These are phyloP conservation scores for Adansonia rubrostipa DNA, from an alignment of 441 rosid genomes.

Conservation along the genomic window DNA sequence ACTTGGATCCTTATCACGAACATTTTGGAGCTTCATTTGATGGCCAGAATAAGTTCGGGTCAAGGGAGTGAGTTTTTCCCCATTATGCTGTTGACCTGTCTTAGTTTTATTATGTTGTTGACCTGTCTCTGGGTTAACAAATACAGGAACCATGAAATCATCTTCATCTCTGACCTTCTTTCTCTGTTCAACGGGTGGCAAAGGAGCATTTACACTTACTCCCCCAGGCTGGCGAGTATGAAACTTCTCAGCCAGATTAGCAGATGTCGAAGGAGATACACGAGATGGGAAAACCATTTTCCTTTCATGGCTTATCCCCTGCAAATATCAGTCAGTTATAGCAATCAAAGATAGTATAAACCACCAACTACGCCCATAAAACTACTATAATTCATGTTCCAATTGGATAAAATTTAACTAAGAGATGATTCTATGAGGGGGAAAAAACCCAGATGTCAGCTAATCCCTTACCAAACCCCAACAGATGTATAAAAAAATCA, in stretches of 20 bases:
- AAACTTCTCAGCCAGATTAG: conserved; percentile 43
- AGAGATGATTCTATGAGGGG: too few species aligned
- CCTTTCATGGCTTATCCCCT: conserved; percentile 56
- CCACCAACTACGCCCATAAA: background rate
- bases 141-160: conserved; percentile 76
- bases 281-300: conserved; percentile 34
- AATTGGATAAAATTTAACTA: background rate
- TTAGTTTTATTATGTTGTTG: conserved; percentile 33
- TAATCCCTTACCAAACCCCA: background rate
- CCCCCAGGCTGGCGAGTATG: conserved; percentile 39
- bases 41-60: conserved; percentile 27
- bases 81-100: conserved; percentile 19
- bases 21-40: conserved; percentile 32
- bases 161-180: conserved; percentile 66
- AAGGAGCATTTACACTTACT: conserved; percentile 42
- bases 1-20: conserved; percentile 27
- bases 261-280: conserved; percentile 38
- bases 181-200: conserved; percentile 42
- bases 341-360: conserved; percentile 3
- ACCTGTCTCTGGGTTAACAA: conserved; percentile 45
- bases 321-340: conserved; percentile 31
- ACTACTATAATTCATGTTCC: background rate
- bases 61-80: conserved; percentile 32
- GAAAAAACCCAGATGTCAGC: too few species aligned
- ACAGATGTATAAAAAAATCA: conserved; percentile 1